Evolutionary conservation across 1,284 basidiomycete genomes (phyloP), one percentile per base, ranked within the genome.

Genomic region (Ceratobasidium sp.): DNA sequence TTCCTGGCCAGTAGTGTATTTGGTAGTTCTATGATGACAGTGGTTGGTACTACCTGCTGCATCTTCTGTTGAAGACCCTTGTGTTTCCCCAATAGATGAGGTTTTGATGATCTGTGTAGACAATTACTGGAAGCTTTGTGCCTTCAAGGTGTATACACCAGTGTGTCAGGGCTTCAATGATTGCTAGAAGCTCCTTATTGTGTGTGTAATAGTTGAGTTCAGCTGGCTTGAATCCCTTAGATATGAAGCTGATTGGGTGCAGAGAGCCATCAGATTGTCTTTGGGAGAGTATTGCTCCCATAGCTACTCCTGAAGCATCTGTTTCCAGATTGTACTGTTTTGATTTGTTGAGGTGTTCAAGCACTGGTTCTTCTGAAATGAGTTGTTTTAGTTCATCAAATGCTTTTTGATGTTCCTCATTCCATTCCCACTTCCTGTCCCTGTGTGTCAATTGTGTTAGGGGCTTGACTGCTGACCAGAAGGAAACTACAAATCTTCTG

Each of bases 211-310:
- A 40, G 17, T 40, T 40, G 17, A 17, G 10, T 40, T 40, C 38
- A 8, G 38, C 38, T 40, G n/a, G n/a, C n/a, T n/a, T 22, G n/a
- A 67, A 53, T 29, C 49, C 53, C 29, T 53, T 31, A 4, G 62
- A 67, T 35, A 67, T 27, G 32, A 52, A 64, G 0, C 27, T 34
- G 12, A 64, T 35, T n/a, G 45, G 60, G 8, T 47, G 56, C 17
- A 47, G 22, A 0, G 27, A 20, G 0, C 55, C 43, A 29, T 69
- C 55, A 6, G 31, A 54, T 27, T 42, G 35, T 3, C 22, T 20
- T 13, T 42, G 35, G 12, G 10, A 27, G 1, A 56, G 35, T 6
- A 56, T 27, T 7, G 35, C 54, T n/a, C 54, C 54, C 54, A 56
- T 56, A 42, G 35, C 54, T 22, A 42, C 35, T 8, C 54, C 54